phyloP scores from a whole-genome alignment of 306 rosid species.

The Hylodesmum podocarpum region DNA sequence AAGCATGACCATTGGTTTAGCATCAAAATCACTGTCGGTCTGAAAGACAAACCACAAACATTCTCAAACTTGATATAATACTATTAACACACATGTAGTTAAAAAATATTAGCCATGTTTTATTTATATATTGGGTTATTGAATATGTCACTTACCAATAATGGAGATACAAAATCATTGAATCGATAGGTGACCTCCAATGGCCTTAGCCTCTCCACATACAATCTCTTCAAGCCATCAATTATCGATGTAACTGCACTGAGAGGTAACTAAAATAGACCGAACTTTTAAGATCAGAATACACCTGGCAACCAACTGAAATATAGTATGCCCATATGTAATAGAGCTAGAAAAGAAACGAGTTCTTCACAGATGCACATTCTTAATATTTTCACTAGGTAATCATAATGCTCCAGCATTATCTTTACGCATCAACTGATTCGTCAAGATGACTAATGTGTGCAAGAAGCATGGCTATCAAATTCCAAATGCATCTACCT shows the following conservation, averaged over 20 bases:
- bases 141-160: conserved; percentile 55
- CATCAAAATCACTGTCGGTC: conserved; percentile 87
- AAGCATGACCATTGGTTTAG: conserved; percentile 97
- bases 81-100: not conserved
- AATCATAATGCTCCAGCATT: not conserved
- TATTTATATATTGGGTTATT: not conserved
- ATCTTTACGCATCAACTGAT: not conserved
- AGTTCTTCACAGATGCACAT: not conserved
- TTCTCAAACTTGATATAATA: conserved; percentile 17
- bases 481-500: not conserved
- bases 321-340: not conserved
- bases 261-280: conserved; percentile 56
- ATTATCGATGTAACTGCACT: conserved; percentile 78
- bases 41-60: conserved; percentile 40
- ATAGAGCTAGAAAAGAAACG: conserved; percentile 15
- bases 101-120: conserved; percentile 23
- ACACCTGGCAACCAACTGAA: conserved; percentile 8
- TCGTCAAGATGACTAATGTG: conserved; percentile 1
- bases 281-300: conserved; percentile 1
- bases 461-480: not conserved
- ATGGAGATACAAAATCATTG: conserved; percentile 81
- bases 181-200: conserved; percentile 82
- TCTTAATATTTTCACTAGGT: not conserved
- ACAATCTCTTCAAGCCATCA: conserved; percentile 87
- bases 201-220: conserved; percentile 78